phyloP scores from a whole-genome alignment of 257 asterid species.

The Salvia miltiorrhiza region DNA sequence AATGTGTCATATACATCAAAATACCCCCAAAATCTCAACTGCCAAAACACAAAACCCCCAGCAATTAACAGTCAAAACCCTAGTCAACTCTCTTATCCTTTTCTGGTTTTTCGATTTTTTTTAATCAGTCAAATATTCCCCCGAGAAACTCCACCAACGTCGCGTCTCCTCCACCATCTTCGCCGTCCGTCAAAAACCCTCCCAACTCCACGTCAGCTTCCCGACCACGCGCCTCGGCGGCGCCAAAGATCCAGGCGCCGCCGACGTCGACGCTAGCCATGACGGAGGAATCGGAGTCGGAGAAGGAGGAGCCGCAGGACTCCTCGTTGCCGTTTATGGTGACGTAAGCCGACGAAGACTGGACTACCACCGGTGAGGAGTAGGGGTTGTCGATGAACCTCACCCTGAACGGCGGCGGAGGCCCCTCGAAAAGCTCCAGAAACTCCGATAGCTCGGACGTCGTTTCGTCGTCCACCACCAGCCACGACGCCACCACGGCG shows the following conservation, averaged over 20 bases:
- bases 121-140: conserved; percentile 18
- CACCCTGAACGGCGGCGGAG: conserved; percentile 44
- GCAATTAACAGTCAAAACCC: conserved; percentile 22
- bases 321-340: conserved; percentile 74
- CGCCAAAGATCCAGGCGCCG: conserved; percentile 20
- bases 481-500: conserved; percentile 35
- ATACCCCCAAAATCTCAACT: background rate
- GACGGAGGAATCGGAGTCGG: conserved; percentile 54
- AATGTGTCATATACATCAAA: background rate
- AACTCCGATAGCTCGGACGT: conserved; percentile 46
- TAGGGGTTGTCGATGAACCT: conserved; percentile 60
- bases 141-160: conserved; percentile 42
- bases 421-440: conserved; percentile 26
- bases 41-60: background rate
- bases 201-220: conserved; percentile 18
- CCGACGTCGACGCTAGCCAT: conserved; percentile 72
- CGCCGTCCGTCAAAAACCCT: conserved; percentile 18
- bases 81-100: conserved; percentile 3
- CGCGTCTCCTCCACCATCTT: conserved; percentile 31
- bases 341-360: conserved; percentile 56
- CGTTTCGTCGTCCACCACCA: conserved; percentile 47
- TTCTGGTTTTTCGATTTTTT: background rate
- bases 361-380: conserved; percentile 37
- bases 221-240: conserved; percentile 25
- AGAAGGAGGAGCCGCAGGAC: conserved; percentile 78